Percentiles rank a stretch among this genome's conserved stretches.
Conservation (phyloP, 192 early-diverging fungal species). For the Podila horticola region DNA sequence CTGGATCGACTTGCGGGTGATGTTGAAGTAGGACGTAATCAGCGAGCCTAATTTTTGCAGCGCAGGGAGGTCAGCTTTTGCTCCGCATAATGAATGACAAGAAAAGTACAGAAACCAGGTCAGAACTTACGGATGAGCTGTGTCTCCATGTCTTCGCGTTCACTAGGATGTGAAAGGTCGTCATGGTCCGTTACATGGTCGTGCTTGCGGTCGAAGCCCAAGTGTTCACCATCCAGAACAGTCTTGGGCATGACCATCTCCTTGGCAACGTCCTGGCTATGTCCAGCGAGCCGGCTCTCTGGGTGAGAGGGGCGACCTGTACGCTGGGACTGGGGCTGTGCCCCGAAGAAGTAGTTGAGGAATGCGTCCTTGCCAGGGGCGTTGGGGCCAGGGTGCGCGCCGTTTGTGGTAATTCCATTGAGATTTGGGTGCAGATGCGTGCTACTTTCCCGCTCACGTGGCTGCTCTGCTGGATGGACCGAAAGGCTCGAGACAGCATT, state of each 20-base stretch:
- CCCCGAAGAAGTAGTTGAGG: slow-evolving; percentile 65
- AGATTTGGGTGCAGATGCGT: slow-evolving; percentile 21
- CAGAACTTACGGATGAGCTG: slow-evolving; percentile 78
- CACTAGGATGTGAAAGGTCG: slow-evolving; percentile 24
- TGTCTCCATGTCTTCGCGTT: slow-evolving; percentile 81
- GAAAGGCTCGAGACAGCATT: slow-evolving; percentile 30
- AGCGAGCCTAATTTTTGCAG: slow-evolving; percentile 60
- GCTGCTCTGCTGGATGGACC: slow-evolving; percentile 56
- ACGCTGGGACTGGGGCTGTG: slow-evolving; percentile 21
- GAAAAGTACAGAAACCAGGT: not conserved
- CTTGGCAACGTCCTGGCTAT: slow-evolving; percentile 35
- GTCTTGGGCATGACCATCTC: slow-evolving; percentile 55
- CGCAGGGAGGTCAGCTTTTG: not conserved
- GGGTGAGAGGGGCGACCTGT: slow-evolving; percentile 17
- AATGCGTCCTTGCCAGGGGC: slow-evolving; percentile 54
- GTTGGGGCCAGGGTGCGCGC: slow-evolving; percentile 27
- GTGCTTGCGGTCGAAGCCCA: slow-evolving; percentile 23
- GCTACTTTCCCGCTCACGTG: slow-evolving; percentile 48
- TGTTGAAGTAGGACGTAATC: slow-evolving; percentile 81
- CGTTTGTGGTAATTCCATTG: slow-evolving; percentile 36
- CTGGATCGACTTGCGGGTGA: slow-evolving; percentile 83
- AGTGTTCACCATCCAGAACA: slow-evolving; percentile 36
- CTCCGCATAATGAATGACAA: not conserved
- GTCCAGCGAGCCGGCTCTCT: slow-evolving; percentile 14
- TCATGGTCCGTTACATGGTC: slow-evolving; percentile 19